Conservation (phyloP, 805 yeast species). For the Lachancea mirantina region DNA sequence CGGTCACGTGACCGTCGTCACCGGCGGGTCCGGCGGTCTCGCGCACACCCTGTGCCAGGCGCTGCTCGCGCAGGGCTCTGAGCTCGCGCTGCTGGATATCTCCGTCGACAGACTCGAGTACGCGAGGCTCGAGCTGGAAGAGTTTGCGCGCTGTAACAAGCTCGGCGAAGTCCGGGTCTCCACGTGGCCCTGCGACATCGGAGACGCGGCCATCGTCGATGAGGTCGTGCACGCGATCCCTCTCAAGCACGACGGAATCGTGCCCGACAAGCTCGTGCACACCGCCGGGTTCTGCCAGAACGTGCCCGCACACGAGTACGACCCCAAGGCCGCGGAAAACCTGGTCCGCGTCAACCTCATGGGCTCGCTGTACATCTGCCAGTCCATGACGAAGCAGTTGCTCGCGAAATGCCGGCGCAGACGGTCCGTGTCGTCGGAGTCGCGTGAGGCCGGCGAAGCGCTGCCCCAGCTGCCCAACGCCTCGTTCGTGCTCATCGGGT, state of each 20-base stretch:
- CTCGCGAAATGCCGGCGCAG: constrained; percentile 28
- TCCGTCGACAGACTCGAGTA: constrained; percentile 51
- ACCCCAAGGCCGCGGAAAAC: constrained; percentile 60
- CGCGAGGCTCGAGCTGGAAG: constrained; percentile 43
- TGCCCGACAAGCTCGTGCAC: constrained; percentile 62
- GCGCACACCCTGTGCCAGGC: constrained; percentile 60
- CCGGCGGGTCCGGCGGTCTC: constrained; percentile 80
- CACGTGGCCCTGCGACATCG: constrained; percentile 70
- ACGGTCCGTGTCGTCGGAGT: constrained; percentile 42
- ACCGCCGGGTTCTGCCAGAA: constrained; percentile 85
- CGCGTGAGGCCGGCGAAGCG: constrained; percentile 38
- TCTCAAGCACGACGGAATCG: constrained; percentile 49
- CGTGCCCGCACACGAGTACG: constrained; percentile 70
- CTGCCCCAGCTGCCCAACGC: constrained; percentile 26
- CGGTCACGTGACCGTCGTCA: constrained; percentile 62
- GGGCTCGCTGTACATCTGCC: constrained; percentile 60
- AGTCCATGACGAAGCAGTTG: constrained; percentile 19
- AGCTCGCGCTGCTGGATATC: constrained; percentile 65
- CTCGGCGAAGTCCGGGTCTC: constrained; percentile 34
- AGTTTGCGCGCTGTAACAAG: constrained; percentile 40
- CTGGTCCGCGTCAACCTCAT: constrained; percentile 63
- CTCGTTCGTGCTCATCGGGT: constrained; percentile 63
- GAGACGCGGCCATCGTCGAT: constrained; percentile 55
- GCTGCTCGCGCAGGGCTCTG: constrained; percentile 68
- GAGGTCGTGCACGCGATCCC: constrained; percentile 44